Base-by-base conservation (phyloP, 208 protist genomes). In the Novymonas esmeraldas region DNA sequence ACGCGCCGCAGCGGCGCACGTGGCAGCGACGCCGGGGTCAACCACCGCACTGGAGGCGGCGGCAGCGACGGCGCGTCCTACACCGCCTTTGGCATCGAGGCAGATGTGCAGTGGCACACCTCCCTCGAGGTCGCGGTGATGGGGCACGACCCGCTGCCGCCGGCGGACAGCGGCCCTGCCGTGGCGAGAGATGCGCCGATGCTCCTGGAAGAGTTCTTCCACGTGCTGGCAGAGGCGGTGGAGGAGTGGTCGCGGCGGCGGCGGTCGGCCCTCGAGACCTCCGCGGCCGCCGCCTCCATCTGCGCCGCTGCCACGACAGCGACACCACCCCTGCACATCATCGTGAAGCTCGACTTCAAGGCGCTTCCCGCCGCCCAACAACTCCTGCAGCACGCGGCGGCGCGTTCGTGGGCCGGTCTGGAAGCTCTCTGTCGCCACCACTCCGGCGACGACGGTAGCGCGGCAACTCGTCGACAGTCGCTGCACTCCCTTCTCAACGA, bases 291-390 rank as follows among this genome's bases (percentile, higher is more conserved):
- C n/a, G 29, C 62, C n/a, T 16, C 57, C 52, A 18, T 20, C 11
- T 6, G 31, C 20, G 7, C 60, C 41, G 9, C 58, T 38, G 4
- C 41, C 39, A n/a, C 49, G 26, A 39, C 50, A 39, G 13, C 36
- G 16, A 20, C 16, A n/a, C 50, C 33, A n/a, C 59, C 39, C 38
- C 38, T 61, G 48, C 49, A 54, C 6, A 49, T 79, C 22, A 73
- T 87, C 18, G 51, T 87, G 28, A 87, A 83, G 64, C 57, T 83
- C 6, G 70, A 87, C 58, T 83, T 83, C 44, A 81, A 83, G 20
- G 81, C 79, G 3, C 61, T 79, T 10, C 41, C 41, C 2, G 81
- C 81, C 24, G 81, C 77, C 2, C 49, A 58, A 31, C 31, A 50
- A 18, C 64, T 78, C n/a, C 34, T 66, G 9, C 20, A 28, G 33